Evolutionary conservation across 2,329 filamentous ascomycete species (phyloP).

Genomic region (Colletotrichum karsti): DNA sequence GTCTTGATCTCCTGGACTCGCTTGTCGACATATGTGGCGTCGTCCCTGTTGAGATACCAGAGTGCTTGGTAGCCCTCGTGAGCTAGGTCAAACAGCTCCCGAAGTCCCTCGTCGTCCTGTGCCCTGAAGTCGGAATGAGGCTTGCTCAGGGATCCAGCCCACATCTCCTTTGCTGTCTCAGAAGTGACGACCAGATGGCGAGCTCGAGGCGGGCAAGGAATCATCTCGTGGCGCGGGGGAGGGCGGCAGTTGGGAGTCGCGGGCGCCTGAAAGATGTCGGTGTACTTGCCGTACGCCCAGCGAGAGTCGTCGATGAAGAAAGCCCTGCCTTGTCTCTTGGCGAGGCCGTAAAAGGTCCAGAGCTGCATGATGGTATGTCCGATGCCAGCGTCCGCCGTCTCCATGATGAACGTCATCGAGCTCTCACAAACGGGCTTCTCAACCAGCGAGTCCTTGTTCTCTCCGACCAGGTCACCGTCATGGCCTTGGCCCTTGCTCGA

Average conservation of each 20-base stretch:
- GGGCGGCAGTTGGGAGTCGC: conserved; percentile 72
- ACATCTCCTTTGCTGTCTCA: conserved; percentile 70
- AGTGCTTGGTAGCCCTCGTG: conserved; percentile 77
- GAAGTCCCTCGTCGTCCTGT: conserved; percentile 47
- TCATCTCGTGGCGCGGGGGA: conserved; percentile 77
- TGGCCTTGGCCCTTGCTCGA: conserved; percentile 23
- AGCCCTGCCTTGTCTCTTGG: conserved; percentile 74
- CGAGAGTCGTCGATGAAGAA: conserved; percentile 89
- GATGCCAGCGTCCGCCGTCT: conserved; percentile 76
- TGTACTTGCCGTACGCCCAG: conserved; percentile 84
- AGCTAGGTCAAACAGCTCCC: conserved; percentile 73
- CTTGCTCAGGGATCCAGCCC: conserved; percentile 63
- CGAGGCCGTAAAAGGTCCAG: conserved; percentile 86
- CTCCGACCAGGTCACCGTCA: conserved; percentile 54
- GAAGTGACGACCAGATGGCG: conserved; percentile 79
- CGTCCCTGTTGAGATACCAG: conserved; percentile 73
- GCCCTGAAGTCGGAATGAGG: conserved; percentile 64
- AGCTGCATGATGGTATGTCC: conserved; percentile 80
- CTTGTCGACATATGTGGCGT: conserved; percentile 69
- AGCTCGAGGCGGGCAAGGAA: conserved; percentile 82
- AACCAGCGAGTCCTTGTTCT: conserved; percentile 50
- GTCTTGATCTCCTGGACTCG: conserved; percentile 65
- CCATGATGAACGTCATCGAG: conserved; percentile 81
- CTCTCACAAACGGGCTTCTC: conserved; percentile 69
- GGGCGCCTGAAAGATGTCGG: conserved; percentile 74